Evolutionary conservation across 73 alveolate genomes (phyloP).

Genomic region (Paramecium bursaria): DNA sequence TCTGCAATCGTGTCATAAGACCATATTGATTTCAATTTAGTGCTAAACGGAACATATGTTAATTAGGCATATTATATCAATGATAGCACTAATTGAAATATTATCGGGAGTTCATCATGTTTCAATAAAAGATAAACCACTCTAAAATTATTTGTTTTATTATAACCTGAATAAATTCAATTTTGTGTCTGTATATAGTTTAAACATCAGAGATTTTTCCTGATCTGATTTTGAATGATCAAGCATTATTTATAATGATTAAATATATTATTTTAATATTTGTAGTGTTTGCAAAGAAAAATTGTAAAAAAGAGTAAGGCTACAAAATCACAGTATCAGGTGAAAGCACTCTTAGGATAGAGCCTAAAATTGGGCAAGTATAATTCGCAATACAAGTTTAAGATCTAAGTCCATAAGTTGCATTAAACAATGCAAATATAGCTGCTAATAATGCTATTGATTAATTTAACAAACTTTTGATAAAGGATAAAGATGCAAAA

Average conservation of each 20-base stretch:
- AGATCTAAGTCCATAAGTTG: background rate
- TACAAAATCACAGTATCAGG: constrained; percentile 30
- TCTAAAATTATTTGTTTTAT: background rate
- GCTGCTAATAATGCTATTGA: background rate
- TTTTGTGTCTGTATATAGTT: background rate
- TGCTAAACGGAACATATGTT: background rate
- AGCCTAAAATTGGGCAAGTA: constrained; percentile 16
- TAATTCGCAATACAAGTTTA: constrained; percentile 17
- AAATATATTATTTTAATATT: too few species aligned
- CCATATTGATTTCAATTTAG: constrained; percentile 36
- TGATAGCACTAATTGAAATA: background rate
- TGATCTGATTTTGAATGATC: too few species aligned
- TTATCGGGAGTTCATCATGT: background rate
- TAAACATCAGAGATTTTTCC: too few species aligned
- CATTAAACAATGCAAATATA: background rate
- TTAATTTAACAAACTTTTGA: background rate
- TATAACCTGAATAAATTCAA: background rate
- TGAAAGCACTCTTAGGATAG: background rate
- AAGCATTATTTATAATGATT: too few species aligned
- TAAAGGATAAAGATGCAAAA: background rate
- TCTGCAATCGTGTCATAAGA: background rate
- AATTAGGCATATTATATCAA: constrained; percentile 8
- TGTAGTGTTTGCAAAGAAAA: too few species aligned
- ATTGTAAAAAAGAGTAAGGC: too few species aligned
- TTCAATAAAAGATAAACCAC: background rate